These are phyloP conservation scores for Helenozyma rhizophorensis DNA, from an alignment of 805 yeast genomes.

Conservation along the genomic window DNA sequence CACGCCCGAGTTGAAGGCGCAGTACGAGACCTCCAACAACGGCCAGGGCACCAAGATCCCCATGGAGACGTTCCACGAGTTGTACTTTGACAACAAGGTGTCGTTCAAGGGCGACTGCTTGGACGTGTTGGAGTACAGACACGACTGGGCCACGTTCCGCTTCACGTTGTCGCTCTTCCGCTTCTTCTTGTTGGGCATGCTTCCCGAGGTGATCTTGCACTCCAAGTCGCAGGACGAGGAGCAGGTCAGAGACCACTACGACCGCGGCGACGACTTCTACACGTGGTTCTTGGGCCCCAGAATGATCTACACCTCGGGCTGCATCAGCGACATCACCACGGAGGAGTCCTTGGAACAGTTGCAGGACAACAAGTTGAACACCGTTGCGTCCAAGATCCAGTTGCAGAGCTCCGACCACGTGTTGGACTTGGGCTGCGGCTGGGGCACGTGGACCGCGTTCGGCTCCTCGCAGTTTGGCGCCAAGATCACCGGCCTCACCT, in stretches of 20 bases:
- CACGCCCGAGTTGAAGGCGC: constrained; percentile 59
- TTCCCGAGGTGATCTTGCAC: constrained; percentile 90
- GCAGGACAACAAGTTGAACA: constrained; percentile 86
- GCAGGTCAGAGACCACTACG: constrained; percentile 93
- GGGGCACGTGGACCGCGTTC: constrained; percentile 90
- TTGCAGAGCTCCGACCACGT: constrained; percentile 67
- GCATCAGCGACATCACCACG: constrained; percentile 62
- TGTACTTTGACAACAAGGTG: constrained; percentile 79
- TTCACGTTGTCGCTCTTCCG: constrained; percentile 75
- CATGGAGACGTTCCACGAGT: constrained; percentile 87
- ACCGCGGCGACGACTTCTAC: constrained; percentile 94
- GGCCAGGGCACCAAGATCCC: constrained; percentile 77
- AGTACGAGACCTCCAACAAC: constrained; percentile 49
- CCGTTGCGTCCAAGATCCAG: constrained; percentile 83
- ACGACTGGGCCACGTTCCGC: constrained; percentile 83
- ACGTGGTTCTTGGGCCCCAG: constrained; percentile 92
- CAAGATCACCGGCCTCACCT: constrained; percentile 80
- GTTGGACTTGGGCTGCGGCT: constrained; percentile 90
- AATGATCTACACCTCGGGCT: constrained; percentile 90
- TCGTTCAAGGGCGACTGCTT: constrained; percentile 83
- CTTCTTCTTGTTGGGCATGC: constrained; percentile 80
- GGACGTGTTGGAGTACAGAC: constrained; percentile 80
- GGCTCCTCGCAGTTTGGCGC: constrained; percentile 84
- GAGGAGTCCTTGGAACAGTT: constrained; percentile 74
- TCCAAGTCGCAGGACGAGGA: constrained; percentile 93